Evolutionary conservation across 352 stramenopile genomes (phyloP).

Genomic region (Phytopythium kandeliae): DNA sequence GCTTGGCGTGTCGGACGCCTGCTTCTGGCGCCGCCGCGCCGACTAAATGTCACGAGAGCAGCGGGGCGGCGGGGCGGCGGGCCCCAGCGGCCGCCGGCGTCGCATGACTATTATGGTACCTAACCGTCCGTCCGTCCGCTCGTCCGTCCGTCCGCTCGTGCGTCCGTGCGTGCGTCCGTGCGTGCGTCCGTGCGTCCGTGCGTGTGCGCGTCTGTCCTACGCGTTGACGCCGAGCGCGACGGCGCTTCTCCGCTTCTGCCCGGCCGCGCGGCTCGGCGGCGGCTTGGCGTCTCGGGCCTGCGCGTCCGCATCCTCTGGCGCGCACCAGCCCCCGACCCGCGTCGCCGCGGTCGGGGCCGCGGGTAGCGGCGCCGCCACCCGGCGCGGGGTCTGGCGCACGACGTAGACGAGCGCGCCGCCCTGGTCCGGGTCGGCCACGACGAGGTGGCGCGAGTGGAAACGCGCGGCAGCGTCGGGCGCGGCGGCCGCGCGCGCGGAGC

Average conservation of each 20-base stretch:
- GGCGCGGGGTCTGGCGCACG: slow-evolving; percentile 26
- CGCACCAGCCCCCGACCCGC: too few species aligned
- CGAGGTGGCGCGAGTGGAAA: slow-evolving; percentile 61
- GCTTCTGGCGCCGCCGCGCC: slow-evolving; percentile 60
- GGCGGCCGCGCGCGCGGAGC: slow-evolving; percentile 32
- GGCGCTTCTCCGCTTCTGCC: slow-evolving; percentile 73
- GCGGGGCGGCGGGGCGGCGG: too few species aligned
- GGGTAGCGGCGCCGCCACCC: too few species aligned
- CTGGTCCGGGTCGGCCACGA: slow-evolving; percentile 52
- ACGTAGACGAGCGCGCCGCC: slow-evolving; percentile 76
- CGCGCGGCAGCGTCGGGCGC: slow-evolving; percentile 20
- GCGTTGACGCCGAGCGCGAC: slow-evolving; percentile 81
- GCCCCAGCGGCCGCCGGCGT: too few species aligned
- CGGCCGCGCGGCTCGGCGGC: slow-evolving; percentile 48
- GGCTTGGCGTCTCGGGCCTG: slow-evolving; percentile 27
- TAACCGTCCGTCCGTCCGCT: background rate
- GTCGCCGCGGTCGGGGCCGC: too few species aligned
- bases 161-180: background rate
- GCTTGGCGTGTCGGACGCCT: slow-evolving; percentile 87
- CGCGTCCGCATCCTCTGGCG: background rate
- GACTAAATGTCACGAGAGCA: too few species aligned
- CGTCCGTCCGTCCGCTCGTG: too few species aligned
- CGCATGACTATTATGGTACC: slow-evolving; percentile 7
- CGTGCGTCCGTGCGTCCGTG: too few species aligned
- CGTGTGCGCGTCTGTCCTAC: background rate